Base-by-base conservation (phyloP, 306 rosid species). In the Prunus campanulata region DNA sequence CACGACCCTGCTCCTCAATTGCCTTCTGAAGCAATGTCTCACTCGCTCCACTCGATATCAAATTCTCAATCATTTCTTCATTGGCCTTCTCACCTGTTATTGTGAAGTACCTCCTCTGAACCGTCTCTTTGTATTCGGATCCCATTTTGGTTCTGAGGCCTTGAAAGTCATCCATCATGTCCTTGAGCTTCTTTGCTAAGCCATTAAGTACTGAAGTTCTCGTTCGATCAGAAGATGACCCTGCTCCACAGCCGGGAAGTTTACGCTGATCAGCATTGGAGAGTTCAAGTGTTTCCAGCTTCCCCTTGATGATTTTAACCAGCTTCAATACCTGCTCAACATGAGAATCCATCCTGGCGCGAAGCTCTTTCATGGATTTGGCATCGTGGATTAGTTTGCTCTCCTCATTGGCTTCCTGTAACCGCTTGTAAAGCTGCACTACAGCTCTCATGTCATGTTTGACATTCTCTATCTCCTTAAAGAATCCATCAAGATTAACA, bases 1-100 rank as follows among this genome's bases (percentile, higher is more conserved):
- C 99, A 67, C 96, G 86, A 0, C 99, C 99, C 16, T 92, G 97
- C 75, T 92, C 99, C 68, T 92, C 97, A 50, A 95, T 95, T 0
- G 97, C 97, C 74, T 83, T 92, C 60, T 89, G 99, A 30, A 95
- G 80, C 32, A 95, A 89, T 29, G 84, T 95, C 66, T 92, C 99
- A 55, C 97, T 88, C 52, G 90, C 99, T 3, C 99, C 97, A 42
- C 93, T 95, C 10, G 96, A 83, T 80, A 92, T 95, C 77, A 95
- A 71, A 63, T 86, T 89, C 86, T 95, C 99, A 62, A 95, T 95
- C 3, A 91, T 92, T 5, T 95, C 97, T 20, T 90, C 93, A 66
- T 84, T 85, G 30, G 92, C 92, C 8, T 86, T 88, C 68, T 90
- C 96, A 22, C 99, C 96, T 56, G 97, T 88, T 2, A 95, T 82